phyloP scores from a whole-genome alignment of 1,139 yeast genomes.

The Hansenula lynferdii region DNA sequence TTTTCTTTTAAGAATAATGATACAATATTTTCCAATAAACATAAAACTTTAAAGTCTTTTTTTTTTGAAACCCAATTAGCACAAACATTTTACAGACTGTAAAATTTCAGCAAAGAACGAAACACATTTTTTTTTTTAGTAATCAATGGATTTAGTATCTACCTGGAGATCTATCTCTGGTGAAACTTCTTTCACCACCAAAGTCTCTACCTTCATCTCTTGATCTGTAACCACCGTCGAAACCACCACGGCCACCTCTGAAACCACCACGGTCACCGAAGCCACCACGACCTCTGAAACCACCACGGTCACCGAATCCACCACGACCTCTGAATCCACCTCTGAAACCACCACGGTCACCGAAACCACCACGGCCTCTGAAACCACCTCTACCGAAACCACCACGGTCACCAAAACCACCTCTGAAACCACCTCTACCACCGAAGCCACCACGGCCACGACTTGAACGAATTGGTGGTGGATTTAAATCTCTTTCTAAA shows the following conservation, averaged over 20 bases:
- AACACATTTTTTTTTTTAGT: not conserved
- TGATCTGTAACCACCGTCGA: constrained; percentile 33
- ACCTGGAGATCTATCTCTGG: constrained; percentile 57
- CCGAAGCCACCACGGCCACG: constrained; percentile 49
- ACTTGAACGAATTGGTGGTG: constrained; percentile 67
- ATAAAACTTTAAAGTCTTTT: not conserved
- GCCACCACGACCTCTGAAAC: constrained; percentile 38
- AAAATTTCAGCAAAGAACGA: not conserved
- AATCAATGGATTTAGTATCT: constrained; percentile 34
- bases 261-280: constrained; percentile 39
- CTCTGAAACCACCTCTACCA: constrained; percentile 34
- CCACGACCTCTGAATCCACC: constrained; percentile 43
- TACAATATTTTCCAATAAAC: not conserved
- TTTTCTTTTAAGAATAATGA: not conserved
- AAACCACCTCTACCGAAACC: constrained; percentile 27
- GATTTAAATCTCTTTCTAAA: constrained; percentile 76
- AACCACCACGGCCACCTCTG: constrained; percentile 44
- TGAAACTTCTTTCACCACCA: constrained; percentile 30
- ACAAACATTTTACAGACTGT: too few species aligned
- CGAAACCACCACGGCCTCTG: constrained; percentile 23
- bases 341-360: constrained; percentile 28
- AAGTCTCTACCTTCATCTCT: constrained; percentile 26
- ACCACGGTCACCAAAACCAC: constrained; percentile 27
- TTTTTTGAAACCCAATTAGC: too few species aligned
- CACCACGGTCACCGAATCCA: constrained; percentile 41